phyloP scores from a whole-genome alignment of 352 stramenopile genomes.

The Globisporangium middletonii region DNA sequence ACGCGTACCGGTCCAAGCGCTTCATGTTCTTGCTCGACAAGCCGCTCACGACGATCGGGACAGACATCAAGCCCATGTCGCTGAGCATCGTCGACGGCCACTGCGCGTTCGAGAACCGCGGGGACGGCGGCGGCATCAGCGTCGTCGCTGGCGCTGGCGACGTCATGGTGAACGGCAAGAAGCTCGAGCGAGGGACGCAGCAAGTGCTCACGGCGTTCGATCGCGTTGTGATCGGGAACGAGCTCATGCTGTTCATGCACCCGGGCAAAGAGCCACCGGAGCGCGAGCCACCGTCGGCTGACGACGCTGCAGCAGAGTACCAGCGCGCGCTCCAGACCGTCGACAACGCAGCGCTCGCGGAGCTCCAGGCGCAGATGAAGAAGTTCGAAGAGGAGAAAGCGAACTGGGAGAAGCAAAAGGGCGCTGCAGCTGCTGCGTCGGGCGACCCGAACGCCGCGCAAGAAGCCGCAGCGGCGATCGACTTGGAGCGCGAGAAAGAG shows the following conservation, averaged over 20 bases:
- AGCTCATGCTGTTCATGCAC: conserved; percentile 84
- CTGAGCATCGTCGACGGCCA: conserved; percentile 88
- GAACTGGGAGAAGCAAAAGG: conserved; percentile 83
- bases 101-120: conserved; percentile 67
- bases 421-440: conserved; percentile 17
- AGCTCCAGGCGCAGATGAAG: conserved; percentile 87
- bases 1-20: conserved; percentile 88
- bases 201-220: conserved; percentile 57
- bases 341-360: conserved; percentile 62
- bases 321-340: conserved; percentile 77
- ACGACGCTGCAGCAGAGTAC: conserved; percentile 86
- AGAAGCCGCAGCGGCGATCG: conserved; percentile 26
- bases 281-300: conserved; percentile 58
- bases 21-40: conserved; percentile 91
- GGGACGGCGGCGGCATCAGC: conserved; percentile 19
- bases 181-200: conserved; percentile 36
- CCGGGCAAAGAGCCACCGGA: conserved; percentile 34
- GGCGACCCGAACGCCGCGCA: conserved; percentile 19
- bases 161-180: conserved; percentile 85
- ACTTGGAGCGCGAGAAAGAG: conserved; percentile 54
- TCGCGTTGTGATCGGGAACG: conserved; percentile 79
- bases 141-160: conserved; percentile 75
- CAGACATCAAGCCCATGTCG: conserved; percentile 90
- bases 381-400: conserved; percentile 88
- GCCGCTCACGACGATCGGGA: conserved; percentile 37